phyloP scores from a whole-genome alignment of 495 filamentous ascomycete genomes.

The Alectoria sarmentosa region DNA sequence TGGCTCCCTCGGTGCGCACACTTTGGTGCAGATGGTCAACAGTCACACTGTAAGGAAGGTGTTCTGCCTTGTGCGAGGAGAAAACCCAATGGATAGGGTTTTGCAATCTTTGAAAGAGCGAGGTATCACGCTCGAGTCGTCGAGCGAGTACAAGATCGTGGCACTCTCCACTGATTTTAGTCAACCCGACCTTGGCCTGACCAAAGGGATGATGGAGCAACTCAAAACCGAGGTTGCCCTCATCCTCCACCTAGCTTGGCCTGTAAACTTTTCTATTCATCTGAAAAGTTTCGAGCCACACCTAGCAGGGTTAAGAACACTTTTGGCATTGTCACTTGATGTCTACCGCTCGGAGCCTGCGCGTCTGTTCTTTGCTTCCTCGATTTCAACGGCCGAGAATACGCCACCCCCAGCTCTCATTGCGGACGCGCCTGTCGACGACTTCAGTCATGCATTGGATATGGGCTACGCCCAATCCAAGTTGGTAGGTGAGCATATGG shows the following conservation, averaged over 20 bases:
- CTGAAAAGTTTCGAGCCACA: conserved; percentile 30
- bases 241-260: conserved; percentile 15
- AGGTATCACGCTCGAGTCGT: no score
- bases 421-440: conserved; percentile 36
- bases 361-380: conserved; percentile 44
- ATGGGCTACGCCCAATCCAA: conserved; percentile 55
- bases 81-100: conserved; percentile 29
- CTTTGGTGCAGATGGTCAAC: conserved; percentile 41
- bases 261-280: conserved; percentile 20
- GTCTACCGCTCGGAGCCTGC: conserved; percentile 37
- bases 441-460: conserved; percentile 34
- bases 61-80: conserved; percentile 47
- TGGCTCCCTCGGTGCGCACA: conserved; percentile 46
- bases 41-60: conserved; percentile 35
- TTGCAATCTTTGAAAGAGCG: conserved; percentile 29
- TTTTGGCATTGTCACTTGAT: conserved; percentile 46
- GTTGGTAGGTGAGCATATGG: conserved; percentile 46
- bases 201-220: conserved; percentile 26
- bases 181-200: conserved; percentile 26
- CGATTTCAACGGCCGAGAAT: conserved; percentile 41
- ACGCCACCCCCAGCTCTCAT: conserved; percentile 29
- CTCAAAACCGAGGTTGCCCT: conserved; percentile 27
- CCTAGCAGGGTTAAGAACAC: conserved; percentile 39
- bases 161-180: background rate
- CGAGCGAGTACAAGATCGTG: no score